These are phyloP conservation scores for Cucurbitaria berberidis DNA, from an alignment of 2,329 filamentous ascomycete species.

Conservation along the genomic window DNA sequence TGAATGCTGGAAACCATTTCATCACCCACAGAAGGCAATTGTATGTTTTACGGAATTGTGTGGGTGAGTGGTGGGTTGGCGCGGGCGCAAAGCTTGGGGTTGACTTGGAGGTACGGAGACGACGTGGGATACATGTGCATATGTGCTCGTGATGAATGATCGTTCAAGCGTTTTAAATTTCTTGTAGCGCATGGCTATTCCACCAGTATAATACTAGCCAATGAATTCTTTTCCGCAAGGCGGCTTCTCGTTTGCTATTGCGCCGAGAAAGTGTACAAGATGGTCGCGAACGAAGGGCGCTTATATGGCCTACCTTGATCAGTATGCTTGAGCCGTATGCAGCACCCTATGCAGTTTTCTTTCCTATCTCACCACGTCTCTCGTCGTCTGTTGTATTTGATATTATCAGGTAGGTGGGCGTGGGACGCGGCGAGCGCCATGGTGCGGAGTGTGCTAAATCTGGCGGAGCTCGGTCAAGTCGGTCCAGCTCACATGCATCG, in stretches of 20 bases:
- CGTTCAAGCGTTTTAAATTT: background rate
- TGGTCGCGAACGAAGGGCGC: no score
- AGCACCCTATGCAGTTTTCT: no score
- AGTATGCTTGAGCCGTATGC: no score
- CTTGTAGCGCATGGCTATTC: background rate
- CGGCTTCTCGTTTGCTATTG: background rate
- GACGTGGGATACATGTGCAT: background rate
- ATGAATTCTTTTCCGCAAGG: no score
- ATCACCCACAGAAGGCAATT: no score
- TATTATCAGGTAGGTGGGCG: no score
- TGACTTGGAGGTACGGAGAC: background rate
- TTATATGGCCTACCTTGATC: no score
- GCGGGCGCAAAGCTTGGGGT: background rate
- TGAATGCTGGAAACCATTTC: background rate
- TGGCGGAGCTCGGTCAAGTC: background rate
- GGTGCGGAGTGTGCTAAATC: background rate
- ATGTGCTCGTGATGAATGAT: background rate
- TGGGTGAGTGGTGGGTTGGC: no score
- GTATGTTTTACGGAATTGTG: no score
- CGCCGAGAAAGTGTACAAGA: background rate
- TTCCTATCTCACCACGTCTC: no score
- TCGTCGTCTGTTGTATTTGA: no score
- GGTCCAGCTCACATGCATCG: background rate
- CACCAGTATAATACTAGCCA: background rate
- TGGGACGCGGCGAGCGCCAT: background rate